Conservation (phyloP, 202 grass and related monocot species). For the Setaria viridis region DNA sequence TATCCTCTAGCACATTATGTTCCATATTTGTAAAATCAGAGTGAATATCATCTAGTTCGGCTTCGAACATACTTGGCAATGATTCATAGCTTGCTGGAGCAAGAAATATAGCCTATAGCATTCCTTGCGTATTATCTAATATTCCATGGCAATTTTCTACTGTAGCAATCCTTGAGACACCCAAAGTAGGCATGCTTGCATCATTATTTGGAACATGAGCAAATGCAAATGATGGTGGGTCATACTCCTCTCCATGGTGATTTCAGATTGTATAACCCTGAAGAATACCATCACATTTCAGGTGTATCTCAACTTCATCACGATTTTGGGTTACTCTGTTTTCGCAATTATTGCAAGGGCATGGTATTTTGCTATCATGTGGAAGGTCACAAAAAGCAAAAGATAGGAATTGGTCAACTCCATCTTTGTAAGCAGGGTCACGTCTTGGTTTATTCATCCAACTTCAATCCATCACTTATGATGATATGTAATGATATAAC, state of each 20-base stretch:
- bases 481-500: neutral
- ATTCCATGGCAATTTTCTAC: neutral
- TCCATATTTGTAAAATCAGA: neutral
- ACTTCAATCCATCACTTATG: neutral
- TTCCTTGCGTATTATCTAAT: neutral
- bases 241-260: neutral
- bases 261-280: neutral
- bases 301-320: neutral
- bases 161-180: neutral
- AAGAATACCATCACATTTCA: slow-evolving; percentile 2
- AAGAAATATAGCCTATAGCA: neutral
- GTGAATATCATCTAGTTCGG: neutral
- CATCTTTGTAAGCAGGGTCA: neutral
- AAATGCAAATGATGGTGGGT: neutral
- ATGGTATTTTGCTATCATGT: neutral
- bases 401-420: neutral
- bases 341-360: neutral
- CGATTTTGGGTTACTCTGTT: neutral
- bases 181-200: neutral
- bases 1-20: neutral
- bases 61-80: neutral
- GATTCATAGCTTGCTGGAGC: neutral
- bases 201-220: neutral
- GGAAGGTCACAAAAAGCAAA: neutral
- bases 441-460: neutral